Conservation (phyloP, 1,139 yeast genomes). For the Yamadazyma jaroonii region DNA sequence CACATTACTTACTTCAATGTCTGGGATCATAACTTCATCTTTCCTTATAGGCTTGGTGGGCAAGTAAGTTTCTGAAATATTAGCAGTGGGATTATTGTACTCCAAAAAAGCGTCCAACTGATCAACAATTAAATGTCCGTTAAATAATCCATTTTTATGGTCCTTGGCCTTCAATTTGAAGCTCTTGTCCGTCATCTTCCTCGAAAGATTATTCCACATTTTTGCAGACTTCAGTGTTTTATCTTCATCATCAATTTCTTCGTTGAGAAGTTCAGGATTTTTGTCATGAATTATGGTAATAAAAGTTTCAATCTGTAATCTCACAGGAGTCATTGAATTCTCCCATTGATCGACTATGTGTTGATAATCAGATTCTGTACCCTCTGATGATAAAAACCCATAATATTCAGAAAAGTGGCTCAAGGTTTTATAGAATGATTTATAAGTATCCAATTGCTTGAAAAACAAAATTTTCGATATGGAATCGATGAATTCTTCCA, state of each 20-base stretch:
- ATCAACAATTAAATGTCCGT: slow-evolving; percentile 30
- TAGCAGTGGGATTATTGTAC: slow-evolving; percentile 26
- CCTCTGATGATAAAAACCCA: slow-evolving; percentile 25
- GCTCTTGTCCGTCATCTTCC: slow-evolving; percentile 21
- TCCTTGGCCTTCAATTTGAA: slow-evolving; percentile 30
- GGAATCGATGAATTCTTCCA: slow-evolving; percentile 52
- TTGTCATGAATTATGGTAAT: slow-evolving; percentile 26
- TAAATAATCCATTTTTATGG: slow-evolving; percentile 30
- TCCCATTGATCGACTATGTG: slow-evolving; percentile 36
- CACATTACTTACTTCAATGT: slow-evolving; percentile 4
- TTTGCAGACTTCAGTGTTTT: slow-evolving; percentile 23
- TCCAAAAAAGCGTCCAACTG: slow-evolving; percentile 30
- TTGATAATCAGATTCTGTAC: slow-evolving; percentile 17
- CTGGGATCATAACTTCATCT: slow-evolving; percentile 16
- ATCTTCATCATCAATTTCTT: slow-evolving; percentile 31
- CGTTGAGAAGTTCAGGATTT: slow-evolving; percentile 29
- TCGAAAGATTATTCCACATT: slow-evolving; percentile 26
- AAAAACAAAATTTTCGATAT: slow-evolving; percentile 34
- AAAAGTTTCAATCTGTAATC: slow-evolving; percentile 38
- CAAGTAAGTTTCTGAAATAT: slow-evolving; percentile 29
- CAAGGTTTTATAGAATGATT: slow-evolving; percentile 26
- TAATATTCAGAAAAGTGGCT: slow-evolving; percentile 34
- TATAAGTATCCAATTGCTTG: slow-evolving; percentile 30
- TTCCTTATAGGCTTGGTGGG: slow-evolving; percentile 23
- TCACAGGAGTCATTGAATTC: slow-evolving; percentile 24